Base-by-base conservation (phyloP, 2,329 filamentous ascomycete genomes). In the Curvularia spicifera region DNA sequence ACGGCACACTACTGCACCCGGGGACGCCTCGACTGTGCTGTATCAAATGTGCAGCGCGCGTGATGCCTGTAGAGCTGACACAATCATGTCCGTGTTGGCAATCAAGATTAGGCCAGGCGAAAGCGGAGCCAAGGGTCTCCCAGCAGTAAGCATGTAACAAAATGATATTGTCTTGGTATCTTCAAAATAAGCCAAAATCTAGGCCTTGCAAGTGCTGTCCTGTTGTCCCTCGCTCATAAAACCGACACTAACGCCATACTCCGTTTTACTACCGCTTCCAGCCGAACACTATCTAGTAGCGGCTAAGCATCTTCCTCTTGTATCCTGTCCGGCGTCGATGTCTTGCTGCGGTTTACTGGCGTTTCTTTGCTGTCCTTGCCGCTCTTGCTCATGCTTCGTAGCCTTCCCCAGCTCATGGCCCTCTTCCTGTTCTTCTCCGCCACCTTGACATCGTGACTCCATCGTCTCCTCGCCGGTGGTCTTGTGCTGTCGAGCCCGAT, bases 401-500 rank as follows among this genome's bases (percentile, higher is more conserved):
- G 31, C 18, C 67, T 43, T 1, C 71, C 68, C 72, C 69, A 75
- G 40, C 70, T 73, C 61, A 67, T 48, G 29, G 69, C 73, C 20
- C 71, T 61, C 52, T 60, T 59, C 43, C 63, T 62, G 44, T 66
- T 61, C 48, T 65, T 67, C 20, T 67, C 56, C 9, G 60, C 33
- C 12, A 57, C 59, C 60, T 71, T 74, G 52, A 76, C 64, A 0
- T 68, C 62, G 35, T 75, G 72, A 45, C 71, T 76, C 75, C 74
- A 76, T 43, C 68, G 60, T 65, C 75, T 73, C 49, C 73, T 49
- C 51, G 71, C 50, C 6, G 72, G 71, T 37, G 69, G 67, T 47
- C 68, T 68, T 24, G 56, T 59, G 6, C 54, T 70, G 42, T 74
- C 69, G 20, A 78, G 51, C 0, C 88, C 88, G 45, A 92, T 73